phyloP scores from a whole-genome alignment of 352 stramenopile genomes.

The Phytophthora multivora region DNA sequence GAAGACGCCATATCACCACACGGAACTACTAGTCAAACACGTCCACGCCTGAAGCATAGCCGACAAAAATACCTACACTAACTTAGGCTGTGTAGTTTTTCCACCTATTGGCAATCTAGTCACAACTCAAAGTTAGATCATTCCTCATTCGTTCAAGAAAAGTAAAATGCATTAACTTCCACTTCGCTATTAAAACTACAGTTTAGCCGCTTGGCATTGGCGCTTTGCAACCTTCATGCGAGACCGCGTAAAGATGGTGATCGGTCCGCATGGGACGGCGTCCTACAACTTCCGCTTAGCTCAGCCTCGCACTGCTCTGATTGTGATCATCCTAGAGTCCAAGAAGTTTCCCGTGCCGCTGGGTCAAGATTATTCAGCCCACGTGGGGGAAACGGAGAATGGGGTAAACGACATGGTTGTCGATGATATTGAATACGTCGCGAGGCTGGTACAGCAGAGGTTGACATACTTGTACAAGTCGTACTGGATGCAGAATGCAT shows the following conservation, averaged over 20 bases:
- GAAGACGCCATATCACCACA: slow-evolving; percentile 29
- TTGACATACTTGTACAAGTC: slow-evolving; percentile 29
- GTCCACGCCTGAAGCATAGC: not conserved
- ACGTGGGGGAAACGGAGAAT: slow-evolving; percentile 19
- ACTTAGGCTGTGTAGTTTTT: not conserved
- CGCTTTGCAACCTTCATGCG: too few species aligned
- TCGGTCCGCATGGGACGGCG: slow-evolving; percentile 31
- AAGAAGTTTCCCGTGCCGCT: slow-evolving; percentile 31
- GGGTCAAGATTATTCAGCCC: slow-evolving; percentile 33
- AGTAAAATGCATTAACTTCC: too few species aligned
- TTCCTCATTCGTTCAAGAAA: too few species aligned
- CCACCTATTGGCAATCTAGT: too few species aligned
- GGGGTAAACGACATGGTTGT: slow-evolving; percentile 26
- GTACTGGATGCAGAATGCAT: slow-evolving; percentile 24
- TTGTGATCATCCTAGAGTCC: slow-evolving; percentile 30
- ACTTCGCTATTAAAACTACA: too few species aligned
- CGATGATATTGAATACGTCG: slow-evolving; percentile 23
- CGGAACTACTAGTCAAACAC: not conserved
- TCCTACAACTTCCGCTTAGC: slow-evolving; percentile 38
- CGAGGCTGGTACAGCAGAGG: slow-evolving; percentile 13
- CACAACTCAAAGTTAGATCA: too few species aligned
- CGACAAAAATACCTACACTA: slow-evolving; percentile 18
- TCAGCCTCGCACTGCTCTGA: slow-evolving; percentile 27
- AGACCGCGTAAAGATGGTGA: slow-evolving; percentile 37
- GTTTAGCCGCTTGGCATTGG: too few species aligned